Conservation (phyloP, 1,284 basidiomycete genomes). For the Ganoderma lingzhi region DNA sequence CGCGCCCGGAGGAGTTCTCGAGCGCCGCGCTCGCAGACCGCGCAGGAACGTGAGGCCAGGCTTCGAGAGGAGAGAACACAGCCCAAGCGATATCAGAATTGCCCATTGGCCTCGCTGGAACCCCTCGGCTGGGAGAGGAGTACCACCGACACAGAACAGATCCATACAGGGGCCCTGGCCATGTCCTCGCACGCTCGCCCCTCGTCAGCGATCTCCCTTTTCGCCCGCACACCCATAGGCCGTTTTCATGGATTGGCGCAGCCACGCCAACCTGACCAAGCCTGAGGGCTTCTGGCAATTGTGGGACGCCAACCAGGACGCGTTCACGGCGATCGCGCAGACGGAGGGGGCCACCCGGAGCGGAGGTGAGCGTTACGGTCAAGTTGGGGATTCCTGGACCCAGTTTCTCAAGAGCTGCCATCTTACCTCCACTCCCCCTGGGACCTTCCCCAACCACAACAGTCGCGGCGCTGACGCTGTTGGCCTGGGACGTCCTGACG, state of each 20-base stretch:
- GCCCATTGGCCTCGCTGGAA: background rate
- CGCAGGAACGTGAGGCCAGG: background rate
- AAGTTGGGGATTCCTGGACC: background rate
- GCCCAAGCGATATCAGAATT: conserved; percentile 4
- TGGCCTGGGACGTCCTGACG: conserved; percentile 51
- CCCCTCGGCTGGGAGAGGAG: conserved; percentile 7
- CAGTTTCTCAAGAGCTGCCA: background rate
- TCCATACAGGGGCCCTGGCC: background rate
- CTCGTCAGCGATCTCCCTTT: background rate
- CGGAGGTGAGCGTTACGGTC: conserved; percentile 23
- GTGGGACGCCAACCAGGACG: conserved; percentile 16
- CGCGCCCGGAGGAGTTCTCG: background rate
- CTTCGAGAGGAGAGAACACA: conserved; percentile 13
- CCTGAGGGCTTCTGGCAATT: conserved; percentile 10
- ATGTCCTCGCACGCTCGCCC: conserved; percentile 2
- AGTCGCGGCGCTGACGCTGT: conserved; percentile 52
- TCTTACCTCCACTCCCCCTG: conserved; percentile 10
- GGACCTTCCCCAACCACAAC: background rate
- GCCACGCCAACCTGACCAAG: conserved; percentile 12
- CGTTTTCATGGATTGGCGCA: conserved; percentile 18
- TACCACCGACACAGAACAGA: background rate
- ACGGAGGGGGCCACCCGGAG: conserved; percentile 26
- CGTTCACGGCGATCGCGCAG: conserved; percentile 23
- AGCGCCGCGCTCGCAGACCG: conserved; percentile 10
- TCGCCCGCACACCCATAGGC: background rate